Evolutionary conservation across 2,329 filamentous ascomycete genomes (phyloP), one percentile per base, ranked within the genome.

Genomic region (Hirsutella rhossiliensis): DNA sequence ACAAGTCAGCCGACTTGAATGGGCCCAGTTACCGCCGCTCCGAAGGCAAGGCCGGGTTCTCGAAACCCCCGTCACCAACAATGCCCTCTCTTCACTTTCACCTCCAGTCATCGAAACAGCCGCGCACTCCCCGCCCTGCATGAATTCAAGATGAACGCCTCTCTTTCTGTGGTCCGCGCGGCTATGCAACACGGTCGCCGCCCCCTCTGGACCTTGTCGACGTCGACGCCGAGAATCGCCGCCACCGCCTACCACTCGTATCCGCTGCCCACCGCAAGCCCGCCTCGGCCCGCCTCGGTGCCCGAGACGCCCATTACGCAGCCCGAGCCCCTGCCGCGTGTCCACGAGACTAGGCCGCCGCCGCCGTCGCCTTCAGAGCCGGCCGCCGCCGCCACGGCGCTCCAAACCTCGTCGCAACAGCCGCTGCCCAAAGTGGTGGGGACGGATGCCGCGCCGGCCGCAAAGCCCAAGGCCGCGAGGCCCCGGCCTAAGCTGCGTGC

Each of bases 391-490:
- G 34, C 30, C 43, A 34, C 50, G 44, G 20, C 52, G 41, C 34
- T 8, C 3, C 31, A 32, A 17, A 17, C 34, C 15, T 11, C 53
- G 41, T 36, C 47, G 40, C 40, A 50, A 45, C 49, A 43, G 34
- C 45, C 34, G 12, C 48, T 29, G 28, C 50, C 51, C 39, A 52
- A 52, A 42, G 52, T 80, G 19, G 64, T 71, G 23, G 83, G 88
- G 27, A 32, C 41, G 5, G 44, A 23, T 59, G 61, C 63, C 39
- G 80, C 85, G 58, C 23, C 13, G 17, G 77, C 80, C 2, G 84
- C 88, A 58, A 82, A 78, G 57, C 66, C 78, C 30, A 79, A 78
- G 55, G 66, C 75, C 11, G 59, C 53, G 4, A 53, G 63, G 5
- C 61, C 58, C 19, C 57, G 63, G 39, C 47, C 62, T 3, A 63